Conservation (phyloP, 1,284 basidiomycete genomes). For the Anthracocystis setariae region DNA sequence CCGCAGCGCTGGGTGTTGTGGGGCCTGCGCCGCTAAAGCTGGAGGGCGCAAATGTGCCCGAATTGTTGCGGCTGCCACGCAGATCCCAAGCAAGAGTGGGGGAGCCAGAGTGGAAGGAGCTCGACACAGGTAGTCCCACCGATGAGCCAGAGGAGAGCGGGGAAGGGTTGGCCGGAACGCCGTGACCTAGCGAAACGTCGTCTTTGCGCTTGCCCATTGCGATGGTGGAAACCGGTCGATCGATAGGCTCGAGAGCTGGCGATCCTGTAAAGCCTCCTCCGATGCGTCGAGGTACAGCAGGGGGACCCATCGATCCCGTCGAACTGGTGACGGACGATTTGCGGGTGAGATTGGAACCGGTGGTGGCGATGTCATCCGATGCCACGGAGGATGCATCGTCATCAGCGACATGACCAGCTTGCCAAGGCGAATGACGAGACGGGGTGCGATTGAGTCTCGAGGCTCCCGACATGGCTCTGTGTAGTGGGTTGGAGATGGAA, state of each 20-base stretch:
- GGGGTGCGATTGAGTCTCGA: conserved; percentile 26
- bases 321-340: conserved; percentile 49
- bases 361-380: conserved; percentile 34
- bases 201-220: conserved; percentile 48
- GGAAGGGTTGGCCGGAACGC: conserved; percentile 40
- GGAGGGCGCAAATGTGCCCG: conserved; percentile 30
- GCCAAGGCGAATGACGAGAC: conserved; percentile 23
- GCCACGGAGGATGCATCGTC: conserved; percentile 37
- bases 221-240: conserved; percentile 34
- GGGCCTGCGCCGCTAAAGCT: conserved; percentile 25
- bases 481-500: conserved; percentile 34
- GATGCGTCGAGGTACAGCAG: conserved; percentile 35
- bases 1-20: conserved; percentile 29
- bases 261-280: conserved; percentile 19
- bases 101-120: conserved; percentile 38
- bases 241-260: conserved; percentile 27
- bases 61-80: conserved; percentile 32
- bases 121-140: conserved; percentile 25
- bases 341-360: conserved; percentile 39
- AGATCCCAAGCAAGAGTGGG: conserved; percentile 33
- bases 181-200: conserved; percentile 36
- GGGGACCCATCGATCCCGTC: conserved; percentile 48
- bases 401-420: conserved; percentile 14
- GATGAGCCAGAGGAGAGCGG: conserved; percentile 36
- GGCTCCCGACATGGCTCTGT: conserved; percentile 30